These are phyloP conservation scores for Alisma plantagoaquatica DNA, from an alignment of 106 monocot species.

Conservation along the genomic window DNA sequence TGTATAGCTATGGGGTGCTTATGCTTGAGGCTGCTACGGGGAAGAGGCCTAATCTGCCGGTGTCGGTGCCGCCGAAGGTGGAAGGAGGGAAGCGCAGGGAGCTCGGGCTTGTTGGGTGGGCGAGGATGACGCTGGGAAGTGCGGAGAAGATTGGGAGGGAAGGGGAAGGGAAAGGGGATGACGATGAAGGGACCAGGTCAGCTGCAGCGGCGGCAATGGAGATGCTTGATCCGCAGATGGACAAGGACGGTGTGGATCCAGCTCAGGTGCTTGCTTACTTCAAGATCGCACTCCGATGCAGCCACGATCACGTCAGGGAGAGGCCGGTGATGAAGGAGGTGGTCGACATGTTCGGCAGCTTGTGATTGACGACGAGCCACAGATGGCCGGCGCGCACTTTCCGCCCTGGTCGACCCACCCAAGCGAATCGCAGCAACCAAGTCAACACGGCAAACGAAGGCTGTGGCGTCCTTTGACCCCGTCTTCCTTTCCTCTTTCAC, in stretches of 20 bases:
- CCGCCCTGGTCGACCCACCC: too few relatives aligned
- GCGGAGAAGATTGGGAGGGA: conserved; percentile 17
- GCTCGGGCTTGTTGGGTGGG: conserved; percentile 44
- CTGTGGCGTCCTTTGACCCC: too few relatives aligned
- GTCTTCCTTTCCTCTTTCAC: too few relatives aligned
- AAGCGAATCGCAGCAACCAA: too few relatives aligned
- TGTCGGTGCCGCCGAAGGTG: conserved; percentile 25
- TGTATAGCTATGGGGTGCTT: conserved; percentile 79
- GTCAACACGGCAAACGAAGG: too few relatives aligned
- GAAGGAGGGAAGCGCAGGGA: conserved; percentile 19
- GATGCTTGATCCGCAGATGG: too few relatives aligned
- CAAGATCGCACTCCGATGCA: conserved; percentile 41
- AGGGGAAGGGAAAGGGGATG: conserved; percentile 19
- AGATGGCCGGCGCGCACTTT: too few relatives aligned
- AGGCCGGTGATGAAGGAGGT: conserved; percentile 61
- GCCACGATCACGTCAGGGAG: conserved; percentile 10
- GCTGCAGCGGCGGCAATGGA: too few relatives aligned
- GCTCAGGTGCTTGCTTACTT: too few relatives aligned
- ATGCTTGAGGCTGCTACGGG: conserved; percentile 55
- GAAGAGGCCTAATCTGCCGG: conserved; percentile 53
- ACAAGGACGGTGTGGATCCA: too few relatives aligned
- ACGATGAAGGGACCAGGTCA: too few relatives aligned
- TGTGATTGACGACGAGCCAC: too few relatives aligned
- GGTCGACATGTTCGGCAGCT: conserved; percentile 17
- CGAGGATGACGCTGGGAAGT: conserved; percentile 22